Evolutionary conservation across 176 grass and related monocot genomes (phyloP).

Genomic region (Oropetium thomaeum): DNA sequence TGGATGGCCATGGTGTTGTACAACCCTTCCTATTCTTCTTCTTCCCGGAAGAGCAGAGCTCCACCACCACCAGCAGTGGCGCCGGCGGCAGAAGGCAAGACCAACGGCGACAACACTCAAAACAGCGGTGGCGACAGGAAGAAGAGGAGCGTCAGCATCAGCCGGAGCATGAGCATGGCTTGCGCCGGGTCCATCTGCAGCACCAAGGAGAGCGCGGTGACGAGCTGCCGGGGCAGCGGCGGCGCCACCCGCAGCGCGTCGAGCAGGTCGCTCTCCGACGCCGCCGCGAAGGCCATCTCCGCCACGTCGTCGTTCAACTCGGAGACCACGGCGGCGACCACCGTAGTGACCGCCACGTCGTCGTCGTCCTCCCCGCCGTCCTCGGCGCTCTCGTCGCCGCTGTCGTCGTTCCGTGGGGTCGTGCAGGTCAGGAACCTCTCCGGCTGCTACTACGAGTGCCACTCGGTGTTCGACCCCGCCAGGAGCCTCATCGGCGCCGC

Average conservation of each 20-base stretch:
- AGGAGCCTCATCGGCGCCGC: slow-evolving; percentile 36
- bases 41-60: slow-evolving; percentile 29
- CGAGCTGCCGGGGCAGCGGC: background rate
- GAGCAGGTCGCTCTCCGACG: slow-evolving; percentile 41
- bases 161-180: slow-evolving; percentile 48
- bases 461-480: slow-evolving; percentile 50
- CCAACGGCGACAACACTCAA: background rate
- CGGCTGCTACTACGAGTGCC: slow-evolving; percentile 71
- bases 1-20: slow-evolving; percentile 25
- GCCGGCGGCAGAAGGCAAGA: background rate
- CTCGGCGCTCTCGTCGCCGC: slow-evolving; percentile 34
- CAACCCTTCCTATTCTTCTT: slow-evolving; percentile 27
- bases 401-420: slow-evolving; percentile 43
- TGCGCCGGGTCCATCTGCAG: slow-evolving; percentile 50
- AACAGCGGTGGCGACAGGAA: background rate
- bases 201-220: slow-evolving; percentile 53
- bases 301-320: slow-evolving; percentile 84
- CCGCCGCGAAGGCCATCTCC: slow-evolving; percentile 39
- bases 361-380: slow-evolving; percentile 39
- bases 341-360: slow-evolving; percentile 23
- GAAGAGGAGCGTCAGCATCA: slow-evolving; percentile 32
- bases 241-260: background rate
- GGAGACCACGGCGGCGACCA: slow-evolving; percentile 34
- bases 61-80: background rate
- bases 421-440: slow-evolving; percentile 77